Base-by-base conservation (phyloP, 257 asterid genomes). In the Datura wrightii region DNA sequence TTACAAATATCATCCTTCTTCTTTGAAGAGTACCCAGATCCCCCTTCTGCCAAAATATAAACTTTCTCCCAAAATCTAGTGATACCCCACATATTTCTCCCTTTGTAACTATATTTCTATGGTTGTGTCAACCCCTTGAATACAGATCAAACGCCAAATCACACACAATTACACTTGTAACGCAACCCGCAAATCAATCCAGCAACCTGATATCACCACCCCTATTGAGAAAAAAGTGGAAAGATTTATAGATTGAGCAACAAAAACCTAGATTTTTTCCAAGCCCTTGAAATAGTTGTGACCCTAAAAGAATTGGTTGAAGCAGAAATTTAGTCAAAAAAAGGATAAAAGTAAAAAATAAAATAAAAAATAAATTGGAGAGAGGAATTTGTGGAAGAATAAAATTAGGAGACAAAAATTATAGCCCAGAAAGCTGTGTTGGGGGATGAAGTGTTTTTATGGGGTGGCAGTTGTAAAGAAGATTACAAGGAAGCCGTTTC, bases 11-110 rank as follows among this genome's bases (percentile, higher is more conserved):
- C 96, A 93, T 94, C 98, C 37, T 93, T 85, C 87, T 94, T 94
- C 88, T 94, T 94, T 79, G 94, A 92, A 82, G 95, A 93, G 86
- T 92, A 93, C 54, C 80, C 92, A 91, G 98, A 93, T 89, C 94
- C 98, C 88, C 95, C 96, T 91, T 93, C 97, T 9, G 91, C 93
- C 93, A 92, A 89, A 89, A 44, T 66, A 89, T 89, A 90, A 48
- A 88, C 81, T 85, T 88, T 92, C 80, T 94, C 98, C 94, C 91
- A 90, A 79, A 88, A 89, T 86, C 91, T 94, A 9, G 96, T 84
- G 53, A 90, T 76, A 87, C 90, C 87, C 89, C 93, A 89, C 96
- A 93, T 93, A 59, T 78, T 86, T 86, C 86, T 84, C 86, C n/a
- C 52, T 44, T 10, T 54, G 85, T 59, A 48, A 24, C 63, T 11